Conservation (phyloP, 108 stramenopile species). For the Skeletonema grethae region DNA sequence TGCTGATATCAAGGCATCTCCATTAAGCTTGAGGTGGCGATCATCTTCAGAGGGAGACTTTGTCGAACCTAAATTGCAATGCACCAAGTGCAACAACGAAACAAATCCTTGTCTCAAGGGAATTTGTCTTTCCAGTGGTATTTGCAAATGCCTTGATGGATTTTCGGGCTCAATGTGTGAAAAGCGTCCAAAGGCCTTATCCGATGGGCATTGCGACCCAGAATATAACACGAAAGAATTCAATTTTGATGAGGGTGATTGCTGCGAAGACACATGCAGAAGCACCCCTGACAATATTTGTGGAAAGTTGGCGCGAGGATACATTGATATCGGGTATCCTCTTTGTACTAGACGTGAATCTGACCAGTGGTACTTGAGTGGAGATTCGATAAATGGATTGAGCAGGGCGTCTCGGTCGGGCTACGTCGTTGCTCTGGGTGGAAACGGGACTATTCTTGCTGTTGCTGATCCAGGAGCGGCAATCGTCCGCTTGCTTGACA, state of each 20-base stretch:
- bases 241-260: constrained; percentile 12
- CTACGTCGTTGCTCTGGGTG: neutral
- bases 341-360: neutral
- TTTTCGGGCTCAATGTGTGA: neutral
- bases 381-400: neutral
- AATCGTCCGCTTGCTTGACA: neutral
- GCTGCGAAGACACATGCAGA: constrained; percentile 3
- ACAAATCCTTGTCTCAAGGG: neutral
- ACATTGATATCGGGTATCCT: neutral
- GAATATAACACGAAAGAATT: too few relatives aligned
- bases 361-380: neutral
- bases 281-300: neutral
- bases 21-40: neutral
- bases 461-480: neutral
- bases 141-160: neutral
- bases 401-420: neutral
- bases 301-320: constrained; percentile 7
- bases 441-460: neutral
- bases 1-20: neutral
- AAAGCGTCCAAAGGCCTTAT: neutral
- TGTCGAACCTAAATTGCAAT: neutral
- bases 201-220: too few relatives aligned
- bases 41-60: neutral
- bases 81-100: neutral
- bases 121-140: neutral